Evolutionary conservation across 1,139 yeast genomes (phyloP), one percentile per base, ranked within the genome.

Genomic region (Suhomyces bribrorum): DNA sequence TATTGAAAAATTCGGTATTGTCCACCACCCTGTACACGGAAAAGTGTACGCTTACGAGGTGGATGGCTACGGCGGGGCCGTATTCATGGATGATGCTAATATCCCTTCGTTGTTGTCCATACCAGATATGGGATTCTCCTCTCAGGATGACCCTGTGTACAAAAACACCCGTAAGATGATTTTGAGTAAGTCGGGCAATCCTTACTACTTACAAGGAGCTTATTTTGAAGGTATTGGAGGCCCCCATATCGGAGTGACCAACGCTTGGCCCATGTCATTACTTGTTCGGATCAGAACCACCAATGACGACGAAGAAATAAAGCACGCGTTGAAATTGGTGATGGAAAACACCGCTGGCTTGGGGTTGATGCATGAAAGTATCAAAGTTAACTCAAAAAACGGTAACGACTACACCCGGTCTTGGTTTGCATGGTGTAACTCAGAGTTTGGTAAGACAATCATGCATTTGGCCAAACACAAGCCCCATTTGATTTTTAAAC

Each of bases 351-450:
- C 96, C 0, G 86, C 75, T 2, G 83, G 81, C 0, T 65, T 87
- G 13, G 96, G 96, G 0, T 69, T 88, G 41, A 82, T 88, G 80
- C 96, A 88, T 56, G 96, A 88, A 62, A 77, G 86, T 45, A 79
- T 88, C 4, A 68, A 85, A 47, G 95, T 87, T 3, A 75, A 83
- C 49, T 63, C 75, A 2, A 66, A 67, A 1, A 54, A 57, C 7
- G 83, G 83, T 1, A 29, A 37, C 6, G 62, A 59, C 14, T 83
- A 61, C 53, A 84, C 95, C 0, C 66, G 95, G 42, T 76, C 90
- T 2, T 88, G 96, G 96, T 89, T 89, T 64, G 86, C 96, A 3
- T 89, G 96, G 96, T 87, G 95, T 52, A 89, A 88, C 56, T 81
- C 95, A 1, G 96, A 88, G 59, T 87, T 88, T 62, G 96, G 92